Evolutionary conservation across 805 yeast species (phyloP).

Genomic region (Ogataea trehaloabstinens): DNA sequence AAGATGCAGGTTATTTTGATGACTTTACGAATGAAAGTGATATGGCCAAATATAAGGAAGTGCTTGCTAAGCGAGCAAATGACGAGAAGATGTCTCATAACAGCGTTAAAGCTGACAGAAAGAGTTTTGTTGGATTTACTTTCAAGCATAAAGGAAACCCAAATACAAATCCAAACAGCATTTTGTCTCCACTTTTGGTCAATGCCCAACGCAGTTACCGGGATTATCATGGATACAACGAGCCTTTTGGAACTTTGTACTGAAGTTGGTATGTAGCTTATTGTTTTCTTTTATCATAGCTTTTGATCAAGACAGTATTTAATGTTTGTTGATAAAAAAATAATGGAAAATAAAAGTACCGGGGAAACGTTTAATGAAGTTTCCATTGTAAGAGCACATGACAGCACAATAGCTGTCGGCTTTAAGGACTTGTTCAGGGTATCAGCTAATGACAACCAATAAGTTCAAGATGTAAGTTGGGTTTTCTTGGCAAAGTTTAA

Average conservation of each 20-base stretch:
- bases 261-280: conserved; percentile 10
- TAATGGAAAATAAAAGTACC: conserved; percentile 2
- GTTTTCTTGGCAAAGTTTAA: background rate
- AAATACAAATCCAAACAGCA: conserved; percentile 40
- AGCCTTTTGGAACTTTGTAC: conserved; percentile 37
- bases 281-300: background rate
- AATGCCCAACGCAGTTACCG: conserved; percentile 23
- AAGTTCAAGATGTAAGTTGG: conserved; percentile 2
- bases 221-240: conserved; percentile 26
- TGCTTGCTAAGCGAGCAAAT: conserved; percentile 85
- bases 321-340: too few relatives aligned
- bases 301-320: too few relatives aligned
- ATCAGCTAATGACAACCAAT: background rate
- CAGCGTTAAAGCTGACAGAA: conserved; percentile 54
- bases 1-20: conserved; percentile 98
- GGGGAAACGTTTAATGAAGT: too few relatives aligned
- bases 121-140: conserved; percentile 91
- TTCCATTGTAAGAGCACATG: too few relatives aligned
- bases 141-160: conserved; percentile 79
- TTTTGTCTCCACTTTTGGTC: conserved; percentile 31
- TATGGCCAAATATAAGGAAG: conserved; percentile 97
- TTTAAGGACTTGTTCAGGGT: too few relatives aligned
- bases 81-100: conserved; percentile 77
- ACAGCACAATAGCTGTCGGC: too few relatives aligned
- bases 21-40: conserved; percentile 95